These are phyloP conservation scores for Podospora australis DNA, from an alignment of 495 filamentous ascomycete genomes.

Conservation along the genomic window DNA sequence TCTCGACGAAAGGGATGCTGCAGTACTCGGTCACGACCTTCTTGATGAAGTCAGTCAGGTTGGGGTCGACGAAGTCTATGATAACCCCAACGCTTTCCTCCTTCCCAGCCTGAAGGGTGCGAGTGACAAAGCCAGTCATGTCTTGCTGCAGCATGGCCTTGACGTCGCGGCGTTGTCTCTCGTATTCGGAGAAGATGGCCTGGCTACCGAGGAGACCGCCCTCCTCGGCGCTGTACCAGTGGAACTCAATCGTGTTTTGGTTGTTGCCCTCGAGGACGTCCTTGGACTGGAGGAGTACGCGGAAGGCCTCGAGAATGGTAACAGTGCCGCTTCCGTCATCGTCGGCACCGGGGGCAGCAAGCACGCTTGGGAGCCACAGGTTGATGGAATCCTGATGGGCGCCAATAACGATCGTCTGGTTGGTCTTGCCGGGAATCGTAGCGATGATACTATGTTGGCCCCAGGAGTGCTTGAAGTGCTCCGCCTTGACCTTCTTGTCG, in stretches of 20 bases:
- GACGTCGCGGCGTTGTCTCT: slow-evolving; percentile 64
- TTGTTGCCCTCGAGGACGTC: slow-evolving; percentile 48
- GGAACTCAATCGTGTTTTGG: slow-evolving; percentile 90
- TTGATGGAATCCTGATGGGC: slow-evolving; percentile 77
- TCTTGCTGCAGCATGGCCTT: slow-evolving; percentile 99
- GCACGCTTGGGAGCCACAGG: slow-evolving; percentile 75
- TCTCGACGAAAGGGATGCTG: slow-evolving; percentile 80
- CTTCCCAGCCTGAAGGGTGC: slow-evolving; percentile 74
- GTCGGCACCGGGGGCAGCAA: slow-evolving; percentile 59
- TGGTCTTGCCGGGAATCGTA: slow-evolving; percentile 78
- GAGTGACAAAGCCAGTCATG: slow-evolving; percentile 90
- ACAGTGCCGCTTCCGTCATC: slow-evolving; percentile 56
- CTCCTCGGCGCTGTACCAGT: slow-evolving; percentile 97
- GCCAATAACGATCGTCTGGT: slow-evolving; percentile 69
- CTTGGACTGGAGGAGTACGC: slow-evolving; percentile 47
- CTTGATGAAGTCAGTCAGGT: slow-evolving; percentile 88
- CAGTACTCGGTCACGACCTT: slow-evolving; percentile 83
- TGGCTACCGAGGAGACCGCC: slow-evolving; percentile 88
- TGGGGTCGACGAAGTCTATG: slow-evolving; percentile 79
- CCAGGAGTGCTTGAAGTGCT: slow-evolving; percentile 78
- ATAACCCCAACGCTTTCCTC: slow-evolving; percentile 89
- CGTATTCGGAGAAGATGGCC: slow-evolving; percentile 82
- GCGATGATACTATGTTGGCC: slow-evolving; percentile 88
- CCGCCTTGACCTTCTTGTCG: slow-evolving; percentile 56
- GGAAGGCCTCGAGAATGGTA: slow-evolving; percentile 56